Evolutionary conservation across 2,329 filamentous ascomycete genomes (phyloP).

Genomic region (Clarireedia sp.): DNA sequence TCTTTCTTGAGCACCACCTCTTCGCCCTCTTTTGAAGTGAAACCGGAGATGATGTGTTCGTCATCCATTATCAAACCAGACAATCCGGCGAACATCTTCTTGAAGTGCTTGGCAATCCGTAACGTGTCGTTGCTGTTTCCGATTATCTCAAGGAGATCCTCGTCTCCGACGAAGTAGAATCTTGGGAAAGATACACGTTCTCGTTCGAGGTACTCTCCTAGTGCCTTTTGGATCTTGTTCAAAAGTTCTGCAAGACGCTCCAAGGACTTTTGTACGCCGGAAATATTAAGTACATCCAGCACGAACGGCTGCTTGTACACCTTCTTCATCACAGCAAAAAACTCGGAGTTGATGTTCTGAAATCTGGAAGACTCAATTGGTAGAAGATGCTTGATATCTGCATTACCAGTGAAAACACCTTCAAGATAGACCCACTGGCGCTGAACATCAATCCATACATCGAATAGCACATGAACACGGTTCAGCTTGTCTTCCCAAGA

Average conservation of each 20-base stretch:
- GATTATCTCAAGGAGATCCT: conserved; percentile 97
- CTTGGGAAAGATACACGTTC: conserved; percentile 95
- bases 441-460: conserved; percentile 99
- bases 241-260: conserved; percentile 93
- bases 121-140: conserved; percentile 97
- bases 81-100: conserved; percentile 99
- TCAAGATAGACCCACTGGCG: conserved; percentile 99
- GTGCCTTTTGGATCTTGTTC: conserved; percentile 98
- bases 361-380: conserved; percentile 95
- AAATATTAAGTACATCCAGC: conserved; percentile 90
- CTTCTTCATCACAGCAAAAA: conserved; percentile 99
- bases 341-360: conserved; percentile 98
- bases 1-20: conserved; percentile 79
- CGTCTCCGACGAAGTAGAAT: conserved; percentile 99
- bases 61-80: conserved; percentile 88
- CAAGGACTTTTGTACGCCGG: conserved; percentile 89
- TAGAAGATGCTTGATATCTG: conserved; percentile 95
- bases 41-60: conserved; percentile 79
- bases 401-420: conserved; percentile 96
- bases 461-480: conserved; percentile 91
- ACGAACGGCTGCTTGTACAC: conserved; percentile 95
- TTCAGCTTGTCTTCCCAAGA: conserved; percentile 98
- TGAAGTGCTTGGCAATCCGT: conserved; percentile 96
- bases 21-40: conserved; percentile 94
- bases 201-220: conserved; percentile 96